Percentiles rank a stretch among this genome's conserved stretches.
phyloP scores from a whole-genome alignment of 1,284 basidiomycete species.

The Inonotus obliquus region DNA sequence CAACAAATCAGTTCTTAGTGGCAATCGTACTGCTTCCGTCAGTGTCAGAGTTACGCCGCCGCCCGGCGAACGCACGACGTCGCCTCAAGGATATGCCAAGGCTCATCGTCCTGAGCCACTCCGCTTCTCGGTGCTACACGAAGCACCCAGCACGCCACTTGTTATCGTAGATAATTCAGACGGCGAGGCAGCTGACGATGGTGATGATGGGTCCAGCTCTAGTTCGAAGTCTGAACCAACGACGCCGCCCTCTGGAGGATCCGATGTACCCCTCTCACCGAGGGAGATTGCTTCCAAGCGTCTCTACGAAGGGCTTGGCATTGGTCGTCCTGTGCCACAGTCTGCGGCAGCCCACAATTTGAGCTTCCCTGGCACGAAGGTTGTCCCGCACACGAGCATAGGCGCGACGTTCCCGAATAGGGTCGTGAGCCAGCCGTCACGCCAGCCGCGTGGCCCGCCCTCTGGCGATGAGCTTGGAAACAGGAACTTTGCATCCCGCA shows the following conservation, averaged over 20 bases:
- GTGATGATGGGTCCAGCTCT: conserved; percentile 45
- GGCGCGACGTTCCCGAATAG: conserved; percentile 38
- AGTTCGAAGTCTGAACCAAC: conserved; percentile 52
- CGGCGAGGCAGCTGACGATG: conserved; percentile 41
- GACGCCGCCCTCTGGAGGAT: conserved; percentile 64
- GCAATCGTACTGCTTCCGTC: conserved; percentile 51
- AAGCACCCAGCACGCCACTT: conserved; percentile 47
- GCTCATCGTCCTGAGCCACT: conserved; percentile 63
- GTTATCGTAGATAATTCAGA: conserved; percentile 54
- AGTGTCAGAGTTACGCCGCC: conserved; percentile 67
- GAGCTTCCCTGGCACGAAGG: conserved; percentile 5
- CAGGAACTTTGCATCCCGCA: conserved; percentile 83
- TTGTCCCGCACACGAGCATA: conserved; percentile 18
- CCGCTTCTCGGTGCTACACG: conserved; percentile 50
- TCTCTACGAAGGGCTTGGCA: conserved; percentile 76
- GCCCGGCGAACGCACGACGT: conserved; percentile 51
- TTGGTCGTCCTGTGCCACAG: conserved; percentile 55
- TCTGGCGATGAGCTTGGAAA: conserved; percentile 84
- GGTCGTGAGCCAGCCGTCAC: conserved; percentile 62
- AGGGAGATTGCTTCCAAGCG: conserved; percentile 79
- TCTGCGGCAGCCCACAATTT: conserved; percentile 13
- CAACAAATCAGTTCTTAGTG: conserved; percentile 65
- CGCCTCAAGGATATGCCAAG: conserved; percentile 35
- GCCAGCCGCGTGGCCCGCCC: conserved; percentile 85
- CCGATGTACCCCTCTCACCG: conserved; percentile 56